These are phyloP conservation scores for Metschnikowia anglica DNA, from an alignment of 805 yeast species.

Conservation along the genomic window DNA sequence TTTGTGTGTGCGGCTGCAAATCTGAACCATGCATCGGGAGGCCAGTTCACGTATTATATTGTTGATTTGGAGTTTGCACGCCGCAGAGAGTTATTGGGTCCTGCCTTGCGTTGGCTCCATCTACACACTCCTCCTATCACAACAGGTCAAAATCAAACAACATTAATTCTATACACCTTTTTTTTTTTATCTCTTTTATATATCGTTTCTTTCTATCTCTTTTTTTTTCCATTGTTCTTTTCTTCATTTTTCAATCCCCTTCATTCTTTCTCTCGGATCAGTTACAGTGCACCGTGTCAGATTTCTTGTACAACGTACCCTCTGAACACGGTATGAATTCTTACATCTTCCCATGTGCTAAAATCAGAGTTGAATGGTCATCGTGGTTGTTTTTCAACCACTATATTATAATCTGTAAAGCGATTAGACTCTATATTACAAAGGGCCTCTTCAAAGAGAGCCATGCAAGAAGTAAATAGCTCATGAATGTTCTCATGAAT, in stretches of 20 bases:
- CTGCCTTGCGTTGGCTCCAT: background rate
- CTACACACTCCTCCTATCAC: no score
- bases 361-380: constrained; percentile 12
- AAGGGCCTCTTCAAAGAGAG: constrained; percentile 10
- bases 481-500: no score
- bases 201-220: background rate
- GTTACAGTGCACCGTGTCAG: constrained; percentile 1
- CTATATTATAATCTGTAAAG: constrained; percentile 16
- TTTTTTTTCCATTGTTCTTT: constrained; percentile 5
- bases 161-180: constrained; percentile 4
- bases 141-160: background rate
- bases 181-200: constrained; percentile 1
- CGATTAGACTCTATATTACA: constrained; percentile 19
- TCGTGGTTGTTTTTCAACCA: constrained; percentile 15
- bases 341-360: constrained; percentile 7
- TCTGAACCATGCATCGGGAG: no score
- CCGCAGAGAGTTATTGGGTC: no score
- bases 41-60: no score
- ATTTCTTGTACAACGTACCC: background rate
- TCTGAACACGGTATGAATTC: background rate
- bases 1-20: no score
- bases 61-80: no score
- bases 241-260: background rate
- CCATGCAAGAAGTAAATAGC: constrained; percentile 15
- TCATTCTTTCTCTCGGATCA: background rate